These are phyloP conservation scores for Marchantia polymorpha DNA, from an alignment of 225 moss, liverwort and hornwort species.

Conservation along the genomic window DNA sequence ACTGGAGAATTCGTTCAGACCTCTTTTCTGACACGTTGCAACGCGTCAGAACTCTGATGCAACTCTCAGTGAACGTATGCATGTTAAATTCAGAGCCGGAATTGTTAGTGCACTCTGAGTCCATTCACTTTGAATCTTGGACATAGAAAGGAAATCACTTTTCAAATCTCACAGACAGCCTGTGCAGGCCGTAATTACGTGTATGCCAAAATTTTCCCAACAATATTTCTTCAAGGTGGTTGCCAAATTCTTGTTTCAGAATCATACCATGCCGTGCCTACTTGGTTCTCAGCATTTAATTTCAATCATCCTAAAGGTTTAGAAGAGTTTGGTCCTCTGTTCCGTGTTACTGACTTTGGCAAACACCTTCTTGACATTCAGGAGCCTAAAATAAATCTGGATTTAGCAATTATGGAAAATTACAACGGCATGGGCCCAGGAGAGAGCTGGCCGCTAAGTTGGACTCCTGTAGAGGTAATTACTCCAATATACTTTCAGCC, in stretches of 20 bases:
- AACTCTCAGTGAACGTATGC: too few species aligned
- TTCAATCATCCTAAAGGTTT: neutral
- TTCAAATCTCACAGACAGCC: neutral
- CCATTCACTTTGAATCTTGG: neutral
- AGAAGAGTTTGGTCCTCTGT: neutral
- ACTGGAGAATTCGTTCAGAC: too few species aligned
- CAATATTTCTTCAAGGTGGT: neutral
- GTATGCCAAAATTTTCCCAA: neutral
- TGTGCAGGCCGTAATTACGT: neutral
- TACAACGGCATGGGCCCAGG: constrained; percentile 47
- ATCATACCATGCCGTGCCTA: neutral
- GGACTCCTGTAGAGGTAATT: constrained; percentile 85
- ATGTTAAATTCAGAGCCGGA: neutral
- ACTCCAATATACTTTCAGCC: neutral
- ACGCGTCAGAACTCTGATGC: too few species aligned
- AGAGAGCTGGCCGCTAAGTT: constrained; percentile 75
- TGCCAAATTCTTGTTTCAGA: neutral
- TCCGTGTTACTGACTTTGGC: neutral
- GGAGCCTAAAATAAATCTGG: constrained; percentile 1
- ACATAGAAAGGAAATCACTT: neutral
- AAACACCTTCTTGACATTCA: neutral
- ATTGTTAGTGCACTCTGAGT: neutral
- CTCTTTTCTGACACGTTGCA: neutral
- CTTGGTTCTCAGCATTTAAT: neutral
- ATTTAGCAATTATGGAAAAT: constrained; percentile 26